Percentiles rank a stretch among this genome's conserved stretches.
These are phyloP conservation scores for Boletus sp. DNA, from an alignment of 768 basidiomycete genomes.

Conservation along the genomic window DNA sequence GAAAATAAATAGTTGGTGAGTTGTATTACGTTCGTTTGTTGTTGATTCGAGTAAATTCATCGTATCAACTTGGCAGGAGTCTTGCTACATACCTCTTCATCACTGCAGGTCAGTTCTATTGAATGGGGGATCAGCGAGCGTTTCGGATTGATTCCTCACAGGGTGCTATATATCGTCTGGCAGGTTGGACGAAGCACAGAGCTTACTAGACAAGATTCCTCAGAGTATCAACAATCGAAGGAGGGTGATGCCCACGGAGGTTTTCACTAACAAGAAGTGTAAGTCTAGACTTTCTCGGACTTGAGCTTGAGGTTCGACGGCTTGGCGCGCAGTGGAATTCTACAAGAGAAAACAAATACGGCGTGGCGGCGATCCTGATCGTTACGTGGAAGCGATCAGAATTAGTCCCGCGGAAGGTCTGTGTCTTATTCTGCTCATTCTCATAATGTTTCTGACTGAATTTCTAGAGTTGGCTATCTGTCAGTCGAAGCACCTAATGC, in stretches of 20 bases:
- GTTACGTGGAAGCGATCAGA: conserved; percentile 54
- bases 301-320: not conserved
- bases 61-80: conserved; percentile 45
- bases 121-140: not conserved
- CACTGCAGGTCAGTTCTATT: conserved; percentile 54
- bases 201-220: conserved; percentile 61
- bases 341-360: conserved; percentile 67
- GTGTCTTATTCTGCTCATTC: conserved; percentile 11
- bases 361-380: conserved; percentile 49
- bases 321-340: conserved; percentile 54
- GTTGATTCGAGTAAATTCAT: not conserved
- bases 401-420: conserved; percentile 72
- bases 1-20: conserved; percentile 68
- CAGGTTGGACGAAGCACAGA: conserved; percentile 56
- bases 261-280: conserved; percentile 78
- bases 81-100: conserved; percentile 79
- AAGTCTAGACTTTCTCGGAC: conserved; percentile 21
- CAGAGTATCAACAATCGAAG: conserved; percentile 57
- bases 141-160: conserved; percentile 13
- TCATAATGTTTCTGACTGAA: conserved; percentile 3
- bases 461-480: conserved; percentile 65
- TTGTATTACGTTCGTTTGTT: not conserved
- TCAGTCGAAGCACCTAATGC: conserved; percentile 34
- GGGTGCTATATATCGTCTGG: conserved; percentile 65
- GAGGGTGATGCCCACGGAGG: conserved; percentile 72